Conservation (phyloP, 129 eudicot genomes). For the Ambrosia artemisiifolia region DNA sequence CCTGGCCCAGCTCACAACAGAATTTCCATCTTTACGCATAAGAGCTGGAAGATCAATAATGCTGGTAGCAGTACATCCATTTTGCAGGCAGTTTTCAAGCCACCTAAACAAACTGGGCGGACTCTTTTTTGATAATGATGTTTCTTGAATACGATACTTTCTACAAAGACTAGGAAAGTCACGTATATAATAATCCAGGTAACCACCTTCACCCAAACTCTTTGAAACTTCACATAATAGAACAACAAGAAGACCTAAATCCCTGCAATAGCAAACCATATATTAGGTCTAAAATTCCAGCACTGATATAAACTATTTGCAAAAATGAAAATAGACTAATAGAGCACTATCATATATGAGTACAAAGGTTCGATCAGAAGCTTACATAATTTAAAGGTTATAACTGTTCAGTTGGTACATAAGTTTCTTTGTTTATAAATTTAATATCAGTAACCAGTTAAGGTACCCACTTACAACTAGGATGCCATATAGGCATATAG, state of each 20-base stretch:
- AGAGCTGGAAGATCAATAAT: slow-evolving; percentile 67
- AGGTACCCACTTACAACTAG: not conserved
- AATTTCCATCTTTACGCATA: slow-evolving; percentile 59
- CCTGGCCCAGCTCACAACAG: slow-evolving; percentile 80
- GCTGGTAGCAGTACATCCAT: slow-evolving; percentile 57
- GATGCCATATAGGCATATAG: not conserved
- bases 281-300: slow-evolving; percentile 5
- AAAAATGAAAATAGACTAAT: too few species aligned
- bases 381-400: too few species aligned
- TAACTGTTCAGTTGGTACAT: not conserved
- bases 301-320: not conserved
- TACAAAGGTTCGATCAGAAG: too few species aligned
- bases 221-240: slow-evolving; percentile 64
- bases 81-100: slow-evolving; percentile 77
- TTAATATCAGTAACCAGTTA: not conserved
- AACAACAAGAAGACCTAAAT: slow-evolving; percentile 66
- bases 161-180: slow-evolving; percentile 73
- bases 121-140: slow-evolving; percentile 36
- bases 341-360: too few species aligned
- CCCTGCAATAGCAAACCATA: slow-evolving; percentile 49
- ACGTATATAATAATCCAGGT: slow-evolving; percentile 84
- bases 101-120: slow-evolving; percentile 93
- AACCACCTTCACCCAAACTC: slow-evolving; percentile 56
- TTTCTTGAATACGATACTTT: slow-evolving; percentile 29
- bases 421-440: not conserved